Conservation (phyloP, 441 rosid genomes). For the Pelargonium cotyledonis region DNA sequence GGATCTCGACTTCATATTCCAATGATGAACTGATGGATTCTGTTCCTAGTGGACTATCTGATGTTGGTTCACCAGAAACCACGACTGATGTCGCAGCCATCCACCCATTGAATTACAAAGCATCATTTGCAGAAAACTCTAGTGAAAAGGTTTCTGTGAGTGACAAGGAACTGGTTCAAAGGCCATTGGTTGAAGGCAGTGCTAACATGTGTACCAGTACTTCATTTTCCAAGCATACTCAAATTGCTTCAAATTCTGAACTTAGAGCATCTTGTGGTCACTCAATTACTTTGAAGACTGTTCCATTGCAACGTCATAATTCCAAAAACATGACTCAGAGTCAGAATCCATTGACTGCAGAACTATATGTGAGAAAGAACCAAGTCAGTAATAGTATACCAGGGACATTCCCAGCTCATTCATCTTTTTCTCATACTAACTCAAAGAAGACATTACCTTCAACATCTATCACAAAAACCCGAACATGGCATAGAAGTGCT, state of each 20-base stretch:
- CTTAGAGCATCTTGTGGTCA: conserved; percentile 2
- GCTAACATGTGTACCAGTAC: conserved; percentile 24
- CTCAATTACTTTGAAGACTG: conserved; percentile 8
- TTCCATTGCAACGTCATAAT: not conserved
- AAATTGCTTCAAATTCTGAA: not conserved
- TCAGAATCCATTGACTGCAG: not conserved
- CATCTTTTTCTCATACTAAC: not conserved
- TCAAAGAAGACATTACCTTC: conserved; percentile 6
- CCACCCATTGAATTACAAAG: conserved; percentile 16
- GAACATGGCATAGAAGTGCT: conserved; percentile 63
- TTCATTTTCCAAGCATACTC: not conserved
- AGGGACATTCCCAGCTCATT: not conserved
- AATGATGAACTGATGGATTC: conserved; percentile 31
- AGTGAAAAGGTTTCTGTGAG: conserved; percentile 28
- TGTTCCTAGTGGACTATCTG: conserved; percentile 33
- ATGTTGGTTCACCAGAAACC: conserved; percentile 36
- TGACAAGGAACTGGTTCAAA: conserved; percentile 29
- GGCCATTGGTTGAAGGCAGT: conserved; percentile 27
- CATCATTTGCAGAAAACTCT: conserved; percentile 27
- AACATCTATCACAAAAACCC: not conserved
- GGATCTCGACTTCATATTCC: conserved; percentile 31
- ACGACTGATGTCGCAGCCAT: conserved; percentile 20
- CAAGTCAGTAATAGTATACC: conserved; percentile 5
- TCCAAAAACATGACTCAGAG: not conserved
- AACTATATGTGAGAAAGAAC: not conserved